Base-by-base conservation (phyloP, 2,329 filamentous ascomycete species). In the Orbilia oligospora region DNA sequence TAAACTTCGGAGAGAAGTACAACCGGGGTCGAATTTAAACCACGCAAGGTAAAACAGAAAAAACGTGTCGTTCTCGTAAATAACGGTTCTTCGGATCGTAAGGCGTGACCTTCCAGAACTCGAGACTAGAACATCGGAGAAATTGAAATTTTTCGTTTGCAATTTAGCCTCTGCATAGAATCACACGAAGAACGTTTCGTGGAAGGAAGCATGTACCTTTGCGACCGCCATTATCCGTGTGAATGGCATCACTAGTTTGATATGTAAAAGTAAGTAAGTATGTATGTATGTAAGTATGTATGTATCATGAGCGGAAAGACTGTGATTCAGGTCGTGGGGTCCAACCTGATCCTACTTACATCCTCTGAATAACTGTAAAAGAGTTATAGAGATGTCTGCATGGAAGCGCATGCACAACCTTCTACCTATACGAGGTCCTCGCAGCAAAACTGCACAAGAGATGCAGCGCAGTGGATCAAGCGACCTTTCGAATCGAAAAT, bases 91-190 rank as follows among this genome's bases (percentile, higher is more conserved):
- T 70, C 65, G 72, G 73, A 63, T 61, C 56, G 36, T 20, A 61
- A 38, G 55, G 46, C 61, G 67, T 77, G 73, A 77, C 73, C 73
- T 77, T 77, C 73, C 67, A 77, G 73, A 77, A n/a, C n/a, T n/a
- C n/a, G n/a, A 76, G 69, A 71, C 27, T 6, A 30, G n/a, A 30
- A 3, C 67, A 22, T 68, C 73, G 73, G 73, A 68, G 73, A 77
- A 77, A 77, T 77, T 71, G 3, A n/a, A n/a, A n/a, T n/a, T n/a
- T n/a, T n/a, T 71, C 68, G 56, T 71, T 68, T 77, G 30, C 51
- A 46, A 71, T 77, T 77, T 77, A 77, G 73, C 73, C 73, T 77
- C 73, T 77, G 73, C 73, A 77, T 61, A 44, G 73, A 71, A 77
- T 77, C 73, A 77, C 73, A 77, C 58, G 73, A 77, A 71, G 67